Base-by-base conservation (phyloP, 2,329 filamentous ascomycete species). In the Aspergillus sp. region DNA sequence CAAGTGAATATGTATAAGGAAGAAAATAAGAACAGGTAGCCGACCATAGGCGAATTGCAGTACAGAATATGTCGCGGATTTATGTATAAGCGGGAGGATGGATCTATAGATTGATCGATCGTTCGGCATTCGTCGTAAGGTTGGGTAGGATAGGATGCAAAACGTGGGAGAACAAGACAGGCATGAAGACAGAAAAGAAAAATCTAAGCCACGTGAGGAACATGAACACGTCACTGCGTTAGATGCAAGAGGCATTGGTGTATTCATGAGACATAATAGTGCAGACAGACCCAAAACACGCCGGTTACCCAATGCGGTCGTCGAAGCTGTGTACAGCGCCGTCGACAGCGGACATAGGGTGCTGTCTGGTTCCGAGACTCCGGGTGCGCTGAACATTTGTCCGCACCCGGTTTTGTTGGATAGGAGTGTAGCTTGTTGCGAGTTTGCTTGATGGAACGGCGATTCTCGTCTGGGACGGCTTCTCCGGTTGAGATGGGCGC, bases 371-470 rank as follows among this genome's bases (percentile, higher is more conserved):
- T 15, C 53, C 55, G 24, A 61, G 49, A 37, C 51, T 46, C 20
- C 58, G 53, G 12, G 53, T 46, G 2, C 57, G 54, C 11, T 60
- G 35, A 32, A 57, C 61, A 28, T 61, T 60, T 16, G 57, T 55
- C 35, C 59, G 48, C 19, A 56, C 36, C 15, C 58, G 54, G 15
- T 51, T 45, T 29, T 58, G 56, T 34, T 58, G 49, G 28, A 63
- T 58, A 17, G 55, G 51, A 2, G 58, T 63, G 36, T 57, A 60
- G 41, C 57, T 60, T 10, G 52, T 41, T 26, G 56, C 57, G 12
- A 50, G 39, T 37, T 59, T 60, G 34, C 39, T 48, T 8, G 57
- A 58, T n/a, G 57, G 49, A 4, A 45, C 41, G n/a, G 48, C 42
- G 14, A 57, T 57, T 8, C 55, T 48, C 8, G 55, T 57, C 32